Conservation (phyloP, 306 rosid species). For the Morella rubra region DNA sequence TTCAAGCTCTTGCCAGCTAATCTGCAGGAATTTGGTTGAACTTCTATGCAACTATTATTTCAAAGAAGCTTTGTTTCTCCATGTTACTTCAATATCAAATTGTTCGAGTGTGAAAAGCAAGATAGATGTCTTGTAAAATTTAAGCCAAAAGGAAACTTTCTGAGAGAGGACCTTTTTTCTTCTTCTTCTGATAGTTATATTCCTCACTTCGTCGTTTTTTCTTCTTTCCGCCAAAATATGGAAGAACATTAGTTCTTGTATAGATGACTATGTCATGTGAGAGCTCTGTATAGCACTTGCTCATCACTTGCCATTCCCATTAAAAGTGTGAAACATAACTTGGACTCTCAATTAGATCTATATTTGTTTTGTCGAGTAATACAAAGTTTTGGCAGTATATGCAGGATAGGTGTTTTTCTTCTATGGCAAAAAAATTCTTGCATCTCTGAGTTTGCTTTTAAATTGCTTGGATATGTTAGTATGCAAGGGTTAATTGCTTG, state of each 20-base stretch:
- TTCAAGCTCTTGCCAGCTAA: slow-evolving; percentile 7
- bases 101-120: not conserved
- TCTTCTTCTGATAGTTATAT: not conserved
- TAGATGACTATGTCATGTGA: not conserved
- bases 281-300: not conserved
- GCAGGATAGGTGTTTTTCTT: not conserved
- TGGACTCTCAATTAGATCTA: not conserved
- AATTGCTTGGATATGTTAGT: slow-evolving; percentile 2
- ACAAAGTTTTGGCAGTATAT: not conserved
- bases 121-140: not conserved
- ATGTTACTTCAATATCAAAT: not conserved
- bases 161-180: not conserved
- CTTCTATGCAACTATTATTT: not conserved
- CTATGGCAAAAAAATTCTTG: not conserved
- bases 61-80: not conserved
- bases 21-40: not conserved
- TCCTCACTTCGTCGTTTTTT: not conserved
- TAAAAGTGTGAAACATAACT: not conserved
- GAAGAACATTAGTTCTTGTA: not conserved
- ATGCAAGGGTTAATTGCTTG: not conserved
- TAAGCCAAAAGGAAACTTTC: not conserved
- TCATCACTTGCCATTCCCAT: not conserved
- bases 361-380: not conserved
- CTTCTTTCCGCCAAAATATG: not conserved
- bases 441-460: not conserved